These are phyloP conservation scores for Orbilia quercus DNA, from an alignment of 2,329 filamentous ascomycete genomes.

Conservation along the genomic window DNA sequence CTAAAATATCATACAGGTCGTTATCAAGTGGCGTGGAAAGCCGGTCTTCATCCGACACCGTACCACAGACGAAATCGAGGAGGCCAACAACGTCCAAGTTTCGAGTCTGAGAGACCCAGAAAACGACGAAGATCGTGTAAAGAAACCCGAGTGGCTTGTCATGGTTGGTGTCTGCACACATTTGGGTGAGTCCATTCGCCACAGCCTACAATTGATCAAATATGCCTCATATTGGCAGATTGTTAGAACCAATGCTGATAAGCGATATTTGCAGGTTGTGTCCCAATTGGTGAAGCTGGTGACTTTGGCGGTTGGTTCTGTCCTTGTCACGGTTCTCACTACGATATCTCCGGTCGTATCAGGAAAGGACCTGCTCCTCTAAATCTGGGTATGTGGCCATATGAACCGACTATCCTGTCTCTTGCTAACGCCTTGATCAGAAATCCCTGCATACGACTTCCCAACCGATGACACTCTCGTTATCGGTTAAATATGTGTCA, in stretches of 20 bases:
- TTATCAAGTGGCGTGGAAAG: constrained; percentile 99
- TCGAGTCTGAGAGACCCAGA: constrained; percentile 89
- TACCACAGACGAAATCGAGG: constrained; percentile 89
- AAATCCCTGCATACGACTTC: constrained; percentile 93
- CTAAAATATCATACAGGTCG: constrained; percentile 71
- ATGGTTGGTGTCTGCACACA: constrained; percentile 99
- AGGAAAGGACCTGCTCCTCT: constrained; percentile 96
- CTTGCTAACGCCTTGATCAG: constrained; percentile 65
- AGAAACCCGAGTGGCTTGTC: constrained; percentile 98
- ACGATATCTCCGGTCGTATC: constrained; percentile 98
- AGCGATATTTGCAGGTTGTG: constrained; percentile 73
- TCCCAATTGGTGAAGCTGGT: constrained; percentile 97
- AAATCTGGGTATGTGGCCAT: constrained; percentile 85
- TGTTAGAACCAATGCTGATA: constrained; percentile 6
- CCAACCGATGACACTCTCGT: constrained; percentile 86
- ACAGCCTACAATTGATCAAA: not conserved
- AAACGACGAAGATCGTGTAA: constrained; percentile 88
- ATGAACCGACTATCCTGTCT: constrained; percentile 72
- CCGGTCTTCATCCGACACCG: constrained; percentile 99
- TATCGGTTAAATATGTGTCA: constrained; percentile 77
- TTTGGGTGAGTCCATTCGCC: constrained; percentile 67
- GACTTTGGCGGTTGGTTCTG: constrained; percentile 99
- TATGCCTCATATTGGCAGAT: constrained; percentile 6
- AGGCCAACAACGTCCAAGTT: constrained; percentile 89
- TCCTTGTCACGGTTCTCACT: constrained; percentile 99